Evolutionary conservation across 1,139 yeast genomes (phyloP), one percentile per base, ranked within the genome.

Genomic region (Debaryomycetaceae sp.): DNA sequence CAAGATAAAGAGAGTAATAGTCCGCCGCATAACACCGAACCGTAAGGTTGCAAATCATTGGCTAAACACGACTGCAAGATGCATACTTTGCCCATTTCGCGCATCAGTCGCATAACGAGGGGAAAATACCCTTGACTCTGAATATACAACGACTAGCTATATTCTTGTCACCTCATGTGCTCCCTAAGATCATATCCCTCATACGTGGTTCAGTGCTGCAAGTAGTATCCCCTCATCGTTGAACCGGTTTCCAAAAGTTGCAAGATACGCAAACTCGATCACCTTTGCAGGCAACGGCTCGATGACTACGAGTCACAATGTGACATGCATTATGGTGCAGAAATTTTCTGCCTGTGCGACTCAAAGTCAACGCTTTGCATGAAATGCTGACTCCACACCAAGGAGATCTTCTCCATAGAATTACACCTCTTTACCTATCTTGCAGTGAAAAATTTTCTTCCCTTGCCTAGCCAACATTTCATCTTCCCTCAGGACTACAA

Each of bases 261-360:
- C 25, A 23, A 23, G 14, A n/a, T n/a, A n/a, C n/a, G n/a, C n/a
- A n/a, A n/a, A n/a, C n/a, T n/a, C n/a, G n/a, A n/a, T n/a, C n/a
- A 9, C 9, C 25, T 13, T 13, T 13, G 14, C 25, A 13, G 12
- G 25, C 9, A 13, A 23, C 25, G 6, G 14, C 25, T 13, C 9
- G 11, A 25, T 25, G 28, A 25, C 28, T 25, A 15, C 23, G 28
- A 25, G 28, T 25, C 28, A 16, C 13, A 9, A 10, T 6, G 24
- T 6, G 5, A 14, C 9, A 14, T 15, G n/a, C n/a, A n/a, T n/a
- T n/a, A n/a, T 15, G n/a, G 9, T 5, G 13, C 5, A 15, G 8
- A 24, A 24, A 24, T 24, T 12, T 24, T 24, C 18, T 18, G 13
- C 19, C 14, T n/a, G n/a, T n/a, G 23, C 17, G 28, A 25, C 28